phyloP scores from a whole-genome alignment of 805 yeast genomes.

The Yarrowia sp. region DNA sequence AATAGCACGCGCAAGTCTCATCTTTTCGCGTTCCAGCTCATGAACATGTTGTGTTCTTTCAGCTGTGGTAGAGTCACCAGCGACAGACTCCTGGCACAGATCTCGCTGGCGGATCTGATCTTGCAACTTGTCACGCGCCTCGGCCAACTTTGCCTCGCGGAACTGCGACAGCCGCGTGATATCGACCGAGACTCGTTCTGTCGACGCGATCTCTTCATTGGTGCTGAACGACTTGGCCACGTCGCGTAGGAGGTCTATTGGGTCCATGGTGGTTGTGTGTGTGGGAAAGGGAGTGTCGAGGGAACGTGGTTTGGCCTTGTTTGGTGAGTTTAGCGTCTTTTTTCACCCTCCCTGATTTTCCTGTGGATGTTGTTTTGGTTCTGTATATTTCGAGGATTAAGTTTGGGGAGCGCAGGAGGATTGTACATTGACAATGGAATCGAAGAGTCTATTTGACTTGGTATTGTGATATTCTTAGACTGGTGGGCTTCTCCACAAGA shows the following conservation, averaged over 20 bases:
- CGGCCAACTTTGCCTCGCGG: constrained; percentile 20
- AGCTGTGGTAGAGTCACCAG: constrained; percentile 40
- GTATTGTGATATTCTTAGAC: too few species aligned
- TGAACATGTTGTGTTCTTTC: constrained; percentile 41
- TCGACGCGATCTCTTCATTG: constrained; percentile 31
- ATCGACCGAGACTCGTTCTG: constrained; percentile 13
- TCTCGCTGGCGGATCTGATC: constrained; percentile 44
- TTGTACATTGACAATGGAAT: constrained; percentile 11
- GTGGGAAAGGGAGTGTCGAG: not conserved
- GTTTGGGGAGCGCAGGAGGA: not conserved
- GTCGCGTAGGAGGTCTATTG: constrained; percentile 26
- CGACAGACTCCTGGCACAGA: constrained; percentile 42
- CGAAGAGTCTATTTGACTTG: not conserved
- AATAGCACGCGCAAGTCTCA: constrained; percentile 45
- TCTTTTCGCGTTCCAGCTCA: constrained; percentile 46
- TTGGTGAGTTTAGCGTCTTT: not conserved
- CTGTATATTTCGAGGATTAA: constrained; percentile 6
- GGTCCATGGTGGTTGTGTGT: constrained; percentile 22
- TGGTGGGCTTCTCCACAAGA: too few species aligned
- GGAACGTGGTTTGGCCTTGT: not conserved
- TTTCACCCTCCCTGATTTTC: not conserved
- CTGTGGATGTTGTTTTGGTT: constrained; percentile 20
- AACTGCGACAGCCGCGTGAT: constrained; percentile 19
- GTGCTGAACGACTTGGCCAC: constrained; percentile 29
- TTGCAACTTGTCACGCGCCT: constrained; percentile 40